Percentiles rank a stretch among this genome's conserved stretches.
Evolutionary conservation across 2,329 filamentous ascomycete species (phyloP).

Genomic region (Cladobotryum mycophilum): DNA sequence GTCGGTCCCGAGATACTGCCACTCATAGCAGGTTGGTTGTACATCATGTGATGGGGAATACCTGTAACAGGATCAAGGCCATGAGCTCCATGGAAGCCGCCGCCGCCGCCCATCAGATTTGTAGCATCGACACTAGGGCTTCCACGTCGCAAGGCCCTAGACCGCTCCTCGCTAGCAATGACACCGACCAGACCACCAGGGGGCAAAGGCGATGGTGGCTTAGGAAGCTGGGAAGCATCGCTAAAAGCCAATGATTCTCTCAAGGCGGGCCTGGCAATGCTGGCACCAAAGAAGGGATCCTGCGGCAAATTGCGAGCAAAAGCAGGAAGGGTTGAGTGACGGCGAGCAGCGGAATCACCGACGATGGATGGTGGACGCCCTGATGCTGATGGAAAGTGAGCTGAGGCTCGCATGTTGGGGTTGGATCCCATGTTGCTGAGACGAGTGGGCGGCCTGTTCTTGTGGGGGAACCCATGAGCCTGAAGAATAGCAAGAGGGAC

Average conservation of each 20-base stretch:
- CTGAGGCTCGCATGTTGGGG: slow-evolving; percentile 60
- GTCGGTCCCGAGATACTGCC: slow-evolving; percentile 22
- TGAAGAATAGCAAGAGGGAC: slow-evolving; percentile 79
- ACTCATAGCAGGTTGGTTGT: slow-evolving; percentile 21
- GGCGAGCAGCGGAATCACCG: slow-evolving; percentile 41
- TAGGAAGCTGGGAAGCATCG: slow-evolving; percentile 42
- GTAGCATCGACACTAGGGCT: slow-evolving; percentile 62
- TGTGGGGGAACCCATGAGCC: slow-evolving; percentile 81
- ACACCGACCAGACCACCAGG: slow-evolving; percentile 81
- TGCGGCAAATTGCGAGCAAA: slow-evolving; percentile 78
- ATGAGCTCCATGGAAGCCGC: slow-evolving; percentile 30
- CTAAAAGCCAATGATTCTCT: slow-evolving; percentile 70
- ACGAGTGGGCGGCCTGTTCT: slow-evolving; percentile 65
- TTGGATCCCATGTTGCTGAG: slow-evolving; percentile 61
- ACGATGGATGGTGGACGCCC: slow-evolving; percentile 51
- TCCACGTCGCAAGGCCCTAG: slow-evolving; percentile 68
- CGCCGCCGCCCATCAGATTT: slow-evolving; percentile 27
- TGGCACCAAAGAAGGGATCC: slow-evolving; percentile 78
- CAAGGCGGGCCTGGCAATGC: slow-evolving; percentile 64
- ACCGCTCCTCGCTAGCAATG: slow-evolving; percentile 78
- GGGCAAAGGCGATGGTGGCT: slow-evolving; percentile 40
- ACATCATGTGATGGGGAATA: slow-evolving; percentile 41
- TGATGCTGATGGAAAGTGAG: slow-evolving; percentile 37
- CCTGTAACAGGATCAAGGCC: slow-evolving; percentile 44
- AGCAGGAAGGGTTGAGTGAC: slow-evolving; percentile 55